Evolutionary conservation across 2,329 filamentous ascomycete genomes (phyloP).

Genomic region (Ceratocystis diversiconidia): DNA sequence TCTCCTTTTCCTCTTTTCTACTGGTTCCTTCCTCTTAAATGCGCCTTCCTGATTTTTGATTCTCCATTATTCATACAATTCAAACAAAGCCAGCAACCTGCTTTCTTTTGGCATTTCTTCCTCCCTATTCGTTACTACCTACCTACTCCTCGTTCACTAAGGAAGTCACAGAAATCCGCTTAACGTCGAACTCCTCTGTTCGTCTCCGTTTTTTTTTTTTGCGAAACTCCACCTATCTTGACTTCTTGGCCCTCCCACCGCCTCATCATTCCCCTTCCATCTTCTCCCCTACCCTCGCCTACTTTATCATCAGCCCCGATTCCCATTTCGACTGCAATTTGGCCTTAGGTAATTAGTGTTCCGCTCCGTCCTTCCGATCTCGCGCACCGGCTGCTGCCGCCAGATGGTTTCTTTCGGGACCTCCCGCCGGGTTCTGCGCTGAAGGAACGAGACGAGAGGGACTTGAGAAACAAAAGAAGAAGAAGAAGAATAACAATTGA

Average conservation of each 20-base stretch:
- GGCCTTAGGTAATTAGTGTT: background rate
- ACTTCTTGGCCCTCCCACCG: background rate
- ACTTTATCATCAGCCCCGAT: background rate
- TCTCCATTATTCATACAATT: background rate
- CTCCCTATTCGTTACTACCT: background rate
- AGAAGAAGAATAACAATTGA: background rate
- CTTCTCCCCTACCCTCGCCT: background rate
- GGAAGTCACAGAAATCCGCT: background rate
- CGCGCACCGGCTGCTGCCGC: constrained; percentile 5
- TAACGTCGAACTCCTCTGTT: background rate
- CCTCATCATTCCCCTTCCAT: background rate
- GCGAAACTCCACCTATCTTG: background rate
- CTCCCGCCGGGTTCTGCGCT: constrained; percentile 10
- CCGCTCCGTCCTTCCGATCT: background rate
- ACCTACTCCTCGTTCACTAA: background rate
- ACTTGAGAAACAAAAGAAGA: background rate
- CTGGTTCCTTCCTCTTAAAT: background rate
- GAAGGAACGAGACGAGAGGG: constrained; percentile 4
- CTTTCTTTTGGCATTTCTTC: background rate
- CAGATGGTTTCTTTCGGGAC: constrained; percentile 9
- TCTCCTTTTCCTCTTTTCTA: background rate
- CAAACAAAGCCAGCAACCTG: background rate
- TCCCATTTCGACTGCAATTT: background rate
- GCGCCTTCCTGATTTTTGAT: background rate
- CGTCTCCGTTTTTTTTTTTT: background rate